Base-by-base conservation (phyloP, 2,329 filamentous ascomycete genomes). In the Domatiomyces catenatus region DNA sequence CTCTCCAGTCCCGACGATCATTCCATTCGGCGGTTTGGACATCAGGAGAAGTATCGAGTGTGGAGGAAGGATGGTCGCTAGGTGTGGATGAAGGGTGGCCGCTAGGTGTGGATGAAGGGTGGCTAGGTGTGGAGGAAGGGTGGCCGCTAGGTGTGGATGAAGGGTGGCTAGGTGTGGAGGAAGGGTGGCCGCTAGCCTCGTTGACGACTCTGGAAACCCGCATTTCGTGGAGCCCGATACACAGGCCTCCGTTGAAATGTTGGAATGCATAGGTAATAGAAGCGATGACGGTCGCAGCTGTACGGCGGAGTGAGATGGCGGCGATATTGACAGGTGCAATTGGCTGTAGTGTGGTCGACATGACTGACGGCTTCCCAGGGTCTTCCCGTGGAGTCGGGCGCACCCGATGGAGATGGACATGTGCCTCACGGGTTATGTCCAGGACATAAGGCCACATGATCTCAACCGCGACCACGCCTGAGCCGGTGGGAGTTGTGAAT, bases 191-290 rank as follows among this genome's bases (percentile, higher is more conserved):
- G 26, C 50, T 54, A 28, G 57, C n/a, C n/a, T n/a, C n/a, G n/a
- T n/a, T n/a, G n/a, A n/a, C n/a, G n/a, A n/a, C n/a, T n/a, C n/a
- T n/a, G n/a, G n/a, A n/a, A n/a, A n/a, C n/a, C 8, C 83, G 80
- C 44, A 95, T 71, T 64, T 95, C 90, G 64, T 96, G 90, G n/a
- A 96, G 78, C 1, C 88, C 89, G 15, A 94, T 76, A 6, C 84
- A 88, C 86, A 89, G 95, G 24, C 88, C 88, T 44, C 80, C 80
- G 2, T 82, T 73, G 58, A 81, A 79, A 1, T 84, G 84, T 15
- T 83, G 81, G 56, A 93, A 80, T 0, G 86, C 85, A 64, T 94
- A 95, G 1, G 86, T 89, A 52, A 95, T 84, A 0, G 86, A 88
- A 1, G 86, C 84, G 18, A 86, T 77, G 17, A 86, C 77, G 8